Base-by-base conservation (phyloP, 2,329 filamentous ascomycete species). In the Cladosporium sp. region DNA sequence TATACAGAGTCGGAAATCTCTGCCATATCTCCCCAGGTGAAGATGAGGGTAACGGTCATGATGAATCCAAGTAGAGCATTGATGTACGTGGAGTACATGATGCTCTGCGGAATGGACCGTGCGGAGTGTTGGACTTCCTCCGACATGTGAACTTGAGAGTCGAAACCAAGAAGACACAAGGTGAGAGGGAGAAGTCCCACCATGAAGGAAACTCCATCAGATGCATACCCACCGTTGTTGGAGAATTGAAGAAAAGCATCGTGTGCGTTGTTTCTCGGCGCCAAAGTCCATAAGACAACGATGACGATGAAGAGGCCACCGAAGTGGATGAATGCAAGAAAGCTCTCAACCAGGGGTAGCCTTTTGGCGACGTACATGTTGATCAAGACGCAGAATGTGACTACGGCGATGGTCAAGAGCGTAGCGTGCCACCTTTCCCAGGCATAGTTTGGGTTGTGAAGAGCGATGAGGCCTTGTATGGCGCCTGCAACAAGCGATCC, bases 261-360 rank as follows among this genome's bases (percentile, higher is more conserved):
- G 12, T 67, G 58, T 0, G 71, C 64, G 15, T 68, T 65, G 35
- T 69, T 67, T 7, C 66, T 64, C 1, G 71, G 68, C 0, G 71
- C 69, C 48, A 74, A 63, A 1, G 69, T 65, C 53, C 70, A 66
- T 3, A 78, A 59, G 0, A 72, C 67, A 19, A 78, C 72, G 9
- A 79, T 60, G 49, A 78, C 73, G 0, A 70, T 76, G 50, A 79
- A 75, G 58, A 78, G 75, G 3, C 76, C 77, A 12, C 74, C 58
- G n/a, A 78, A 63, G 50, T 79, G 77, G 3, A 79, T 57, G 20
- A 76, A 67, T 7, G 78, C 61, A 18, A 77, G 67, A 12, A 74
- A 55, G 0, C 70, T 70, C 58, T 79, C 76, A 20, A 78, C 63
- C 12, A 69, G 62, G 1, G 75, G 74, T 2, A 79, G 61, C 1